Evolutionary conservation across 225 moss, liverwort and hornwort species (phyloP).

Genomic region (Antitrichia curtipendula): DNA sequence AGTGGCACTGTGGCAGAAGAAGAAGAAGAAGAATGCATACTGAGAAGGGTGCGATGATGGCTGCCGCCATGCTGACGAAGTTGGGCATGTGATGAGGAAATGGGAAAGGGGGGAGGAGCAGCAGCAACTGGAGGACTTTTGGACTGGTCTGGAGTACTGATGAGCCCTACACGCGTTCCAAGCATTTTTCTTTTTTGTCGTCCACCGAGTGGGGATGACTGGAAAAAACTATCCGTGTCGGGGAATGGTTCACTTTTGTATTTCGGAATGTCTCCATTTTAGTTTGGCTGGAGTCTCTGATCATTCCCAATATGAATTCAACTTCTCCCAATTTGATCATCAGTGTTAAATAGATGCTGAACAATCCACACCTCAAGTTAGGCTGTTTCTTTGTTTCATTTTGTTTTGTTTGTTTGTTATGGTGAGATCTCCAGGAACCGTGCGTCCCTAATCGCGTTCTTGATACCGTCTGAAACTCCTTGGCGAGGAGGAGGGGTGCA

Average conservation of each 20-base stretch:
- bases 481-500: too few relatives aligned
- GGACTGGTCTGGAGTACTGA: too few relatives aligned
- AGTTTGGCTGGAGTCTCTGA: neutral
- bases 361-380: too few relatives aligned
- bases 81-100: neutral
- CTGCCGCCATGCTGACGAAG: neutral
- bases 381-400: too few relatives aligned
- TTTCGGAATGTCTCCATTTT: neutral
- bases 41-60: neutral
- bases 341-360: neutral
- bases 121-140: neutral
- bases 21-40: neutral
- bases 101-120: neutral
- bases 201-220: neutral
- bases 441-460: too few relatives aligned
- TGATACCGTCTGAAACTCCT: too few relatives aligned
- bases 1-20: neutral
- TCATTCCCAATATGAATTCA: neutral
- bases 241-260: too few relatives aligned
- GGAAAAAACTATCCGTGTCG: neutral
- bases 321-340: neutral
- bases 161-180: neutral
- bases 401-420: too few relatives aligned
- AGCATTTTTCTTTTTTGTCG: neutral
- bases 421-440: too few relatives aligned